These are phyloP conservation scores for Penicillium simplicissimum DNA, from an alignment of 495 filamentous ascomycete species.

Conservation along the genomic window DNA sequence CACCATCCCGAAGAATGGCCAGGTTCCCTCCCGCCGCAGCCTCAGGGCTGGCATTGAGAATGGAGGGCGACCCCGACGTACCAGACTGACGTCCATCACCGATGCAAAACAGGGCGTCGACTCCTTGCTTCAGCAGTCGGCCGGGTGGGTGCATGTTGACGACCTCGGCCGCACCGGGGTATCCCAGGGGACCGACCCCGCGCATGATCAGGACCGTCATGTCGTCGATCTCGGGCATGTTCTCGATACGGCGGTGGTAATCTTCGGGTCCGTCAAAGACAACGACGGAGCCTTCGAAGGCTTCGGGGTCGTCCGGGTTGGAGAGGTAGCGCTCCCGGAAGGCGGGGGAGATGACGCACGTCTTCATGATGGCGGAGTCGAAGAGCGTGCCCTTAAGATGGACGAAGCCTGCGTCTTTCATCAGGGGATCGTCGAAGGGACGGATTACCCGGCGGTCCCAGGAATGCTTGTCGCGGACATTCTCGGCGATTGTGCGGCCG, in stretches of 20 bases:
- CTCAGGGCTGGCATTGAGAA: slow-evolving; percentile 58
- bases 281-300: slow-evolving; percentile 52
- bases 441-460: slow-evolving; percentile 50
- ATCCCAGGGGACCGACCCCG: slow-evolving; percentile 53
- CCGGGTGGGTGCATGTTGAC: slow-evolving; percentile 58
- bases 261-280: slow-evolving; percentile 59
- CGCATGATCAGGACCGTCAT: slow-evolving; percentile 56
- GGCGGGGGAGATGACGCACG: slow-evolving; percentile 51
- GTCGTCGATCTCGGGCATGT: slow-evolving; percentile 47
- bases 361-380: slow-evolving; percentile 59
- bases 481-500: slow-evolving; percentile 41
- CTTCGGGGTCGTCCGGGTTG: slow-evolving; percentile 51
- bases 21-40: slow-evolving; percentile 62
- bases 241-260: slow-evolving; percentile 49
- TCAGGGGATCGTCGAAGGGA: slow-evolving; percentile 46
- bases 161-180: slow-evolving; percentile 57
- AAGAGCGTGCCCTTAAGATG: slow-evolving; percentile 54
- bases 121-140: slow-evolving; percentile 45
- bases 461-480: slow-evolving; percentile 43
- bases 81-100: slow-evolving; percentile 57
- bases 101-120: slow-evolving; percentile 55
- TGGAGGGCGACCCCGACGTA: slow-evolving; percentile 56
- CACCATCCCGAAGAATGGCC: slow-evolving; percentile 54
- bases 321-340: slow-evolving; percentile 50
- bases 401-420: slow-evolving; percentile 51